A percentile compares a stretch with the other conserved stretches of the same genome.
These are phyloP conservation scores for Axilococcus clingmanii DNA, from an alignment of 139 green algal genomes.

Conservation along the genomic window DNA sequence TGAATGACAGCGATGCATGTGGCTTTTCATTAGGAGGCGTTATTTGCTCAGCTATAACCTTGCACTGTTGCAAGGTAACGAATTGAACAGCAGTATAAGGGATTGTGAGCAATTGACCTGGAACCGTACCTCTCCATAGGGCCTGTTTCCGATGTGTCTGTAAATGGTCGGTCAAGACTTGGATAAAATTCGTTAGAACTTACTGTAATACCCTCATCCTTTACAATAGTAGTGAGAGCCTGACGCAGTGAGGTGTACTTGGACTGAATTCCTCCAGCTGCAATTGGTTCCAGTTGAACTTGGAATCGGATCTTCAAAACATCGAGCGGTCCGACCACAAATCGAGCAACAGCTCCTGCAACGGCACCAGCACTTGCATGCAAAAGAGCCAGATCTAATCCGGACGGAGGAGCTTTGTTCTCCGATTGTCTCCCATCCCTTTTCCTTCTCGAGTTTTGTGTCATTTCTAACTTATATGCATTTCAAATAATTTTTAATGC, in stretches of 20 bases:
- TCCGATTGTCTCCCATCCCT: neutral
- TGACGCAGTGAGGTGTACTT: conserved; percentile 87
- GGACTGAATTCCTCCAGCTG: conserved; percentile 3
- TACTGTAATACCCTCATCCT: conserved; percentile 82
- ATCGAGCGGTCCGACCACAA: conserved; percentile 83
- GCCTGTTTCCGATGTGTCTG: too few species aligned
- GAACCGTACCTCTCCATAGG: conserved; percentile 89
- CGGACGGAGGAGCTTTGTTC: too few species aligned
- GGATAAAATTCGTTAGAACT: neutral
- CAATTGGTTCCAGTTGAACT: conserved; percentile 66
- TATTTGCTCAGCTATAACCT: conserved; percentile 7
- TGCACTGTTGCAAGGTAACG: conserved; percentile 70
- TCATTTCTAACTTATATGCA: neutral
- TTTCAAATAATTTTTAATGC: neutral
- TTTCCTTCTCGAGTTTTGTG: neutral
- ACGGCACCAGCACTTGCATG: conserved; percentile 58
- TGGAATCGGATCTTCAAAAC: conserved; percentile 96
- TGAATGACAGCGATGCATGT: too few species aligned
- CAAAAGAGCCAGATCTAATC: too few species aligned
- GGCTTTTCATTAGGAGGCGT: too few species aligned
- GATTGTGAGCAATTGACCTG: conserved; percentile 83
- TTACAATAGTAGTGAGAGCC: conserved; percentile 69
- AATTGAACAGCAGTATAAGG: conserved; percentile 98
- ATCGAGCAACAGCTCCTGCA: conserved; percentile 64
- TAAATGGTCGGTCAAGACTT: too few species aligned